Evolutionary conservation across 1,284 basidiomycete genomes (phyloP), one percentile per base, ranked within the genome.

Genomic region (Cryptococcus depauperatus): DNA sequence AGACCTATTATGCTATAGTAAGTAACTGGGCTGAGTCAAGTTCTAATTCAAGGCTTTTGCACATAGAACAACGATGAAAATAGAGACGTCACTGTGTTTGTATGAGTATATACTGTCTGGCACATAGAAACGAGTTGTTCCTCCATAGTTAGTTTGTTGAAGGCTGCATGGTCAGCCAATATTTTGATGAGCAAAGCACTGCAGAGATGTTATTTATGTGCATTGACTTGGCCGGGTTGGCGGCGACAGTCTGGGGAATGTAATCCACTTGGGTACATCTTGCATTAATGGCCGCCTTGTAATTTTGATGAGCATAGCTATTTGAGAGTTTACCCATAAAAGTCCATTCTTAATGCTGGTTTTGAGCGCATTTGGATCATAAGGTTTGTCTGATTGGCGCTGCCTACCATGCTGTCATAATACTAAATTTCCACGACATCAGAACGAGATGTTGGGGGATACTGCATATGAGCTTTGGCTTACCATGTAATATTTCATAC

Each of bases 381-480:
- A n/a, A n/a, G n/a, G n/a, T n/a, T n/a, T n/a, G n/a, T n/a, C n/a
- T n/a, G n/a, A n/a, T n/a, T n/a, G n/a, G 82, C 84, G 1, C 76
- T 65, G 3, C 81, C 84, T 30, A 88, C 87, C 42, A 89, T 59
- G 30, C 85, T 85, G 79, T 35, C n/a, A 59, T 90, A 90, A 61
- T 90, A 85, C 59, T 86, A 84, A 10, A 89, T 73, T 0, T 86
- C 86, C 0, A 89, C 87, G 13, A 87, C 79, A 39, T 77, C 80
- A 0, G 82, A 77, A 9, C 68, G 69, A 58, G 80, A 48, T 10
- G 71, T 74, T 40, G 79, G 77, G 59, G 82, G 85, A 18, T 85
- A 68, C 66, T 89, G 82, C 47, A 16, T 37, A n/a, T n/a, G n/a
- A n/a, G n/a, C n/a, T n/a, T n/a, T n/a, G n/a, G n/a, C n/a, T n/a